Evolutionary conservation across 176 grass and related monocot species (phyloP).

Genomic region (Eleusine coracana): DNA sequence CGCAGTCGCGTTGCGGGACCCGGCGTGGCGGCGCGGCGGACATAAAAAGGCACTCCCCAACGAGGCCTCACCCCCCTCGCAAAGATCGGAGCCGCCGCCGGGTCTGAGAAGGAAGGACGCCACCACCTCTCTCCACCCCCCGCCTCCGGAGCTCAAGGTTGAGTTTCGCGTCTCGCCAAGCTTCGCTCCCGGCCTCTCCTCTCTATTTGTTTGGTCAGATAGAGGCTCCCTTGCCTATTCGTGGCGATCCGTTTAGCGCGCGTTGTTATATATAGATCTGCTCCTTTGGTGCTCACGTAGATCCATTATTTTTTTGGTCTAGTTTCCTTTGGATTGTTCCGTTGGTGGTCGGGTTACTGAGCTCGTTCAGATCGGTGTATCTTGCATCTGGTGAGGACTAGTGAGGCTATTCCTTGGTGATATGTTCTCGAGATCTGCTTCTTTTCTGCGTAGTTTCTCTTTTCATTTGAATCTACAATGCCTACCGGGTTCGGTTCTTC

Average conservation of each 20-base stretch:
- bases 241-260: neutral
- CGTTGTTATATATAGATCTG: slow-evolving; percentile 50
- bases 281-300: neutral
- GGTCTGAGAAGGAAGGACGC: slow-evolving; percentile 11
- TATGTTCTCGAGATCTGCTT: slow-evolving; percentile 26
- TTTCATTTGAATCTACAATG: neutral
- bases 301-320: slow-evolving; percentile 24
- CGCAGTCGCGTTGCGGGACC: neutral
- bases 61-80: slow-evolving; percentile 25
- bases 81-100: slow-evolving; percentile 50
- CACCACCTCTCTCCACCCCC: neutral
- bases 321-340: neutral
- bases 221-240: slow-evolving; percentile 23
- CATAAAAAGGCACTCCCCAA: slow-evolving; percentile 28
- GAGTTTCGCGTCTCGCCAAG: slow-evolving; percentile 19
- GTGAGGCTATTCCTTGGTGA: neutral
- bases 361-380: slow-evolving; percentile 4
- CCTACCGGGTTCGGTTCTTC: neutral
- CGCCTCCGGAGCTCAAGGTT: slow-evolving; percentile 50
- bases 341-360: neutral
- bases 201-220: neutral
- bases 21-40: slow-evolving; percentile 28
- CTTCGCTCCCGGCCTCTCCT: neutral
- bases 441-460: neutral
- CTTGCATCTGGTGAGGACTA: neutral